Conservation (phyloP, 257 asterid genomes). For the Fraxinus pennsylvanica region DNA sequence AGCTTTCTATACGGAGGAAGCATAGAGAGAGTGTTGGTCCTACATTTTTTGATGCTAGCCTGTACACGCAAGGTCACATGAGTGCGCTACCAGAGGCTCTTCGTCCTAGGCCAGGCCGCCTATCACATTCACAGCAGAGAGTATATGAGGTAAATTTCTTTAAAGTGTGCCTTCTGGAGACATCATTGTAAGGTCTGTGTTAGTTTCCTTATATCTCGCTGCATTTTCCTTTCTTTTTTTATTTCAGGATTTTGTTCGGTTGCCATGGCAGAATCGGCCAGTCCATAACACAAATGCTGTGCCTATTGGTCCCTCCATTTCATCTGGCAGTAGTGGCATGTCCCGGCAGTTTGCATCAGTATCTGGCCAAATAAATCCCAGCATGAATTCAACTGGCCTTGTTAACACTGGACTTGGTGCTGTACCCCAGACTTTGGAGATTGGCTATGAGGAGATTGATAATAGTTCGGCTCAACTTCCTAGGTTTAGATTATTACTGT, state of each 20-base stretch:
- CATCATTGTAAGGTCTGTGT: slow-evolving; percentile 7
- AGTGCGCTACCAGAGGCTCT: slow-evolving; percentile 87
- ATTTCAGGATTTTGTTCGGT: slow-evolving; percentile 86
- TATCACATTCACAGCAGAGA: slow-evolving; percentile 90
- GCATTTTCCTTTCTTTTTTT: neutral
- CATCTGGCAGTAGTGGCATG: slow-evolving; percentile 56
- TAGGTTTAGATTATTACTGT: slow-evolving; percentile 43
- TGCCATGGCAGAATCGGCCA: slow-evolving; percentile 85
- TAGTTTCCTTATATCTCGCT: slow-evolving; percentile 13
- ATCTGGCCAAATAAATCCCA: slow-evolving; percentile 58
- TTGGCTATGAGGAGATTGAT: slow-evolving; percentile 61
- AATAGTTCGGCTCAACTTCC: slow-evolving; percentile 54
- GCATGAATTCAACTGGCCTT: slow-evolving; percentile 56
- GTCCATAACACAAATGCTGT: slow-evolving; percentile 66
- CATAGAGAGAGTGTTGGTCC: slow-evolving; percentile 83
- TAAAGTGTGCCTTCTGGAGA: slow-evolving; percentile 13
- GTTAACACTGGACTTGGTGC: slow-evolving; percentile 57
- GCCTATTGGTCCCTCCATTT: slow-evolving; percentile 66
- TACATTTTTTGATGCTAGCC: slow-evolving; percentile 63
- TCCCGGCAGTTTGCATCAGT: slow-evolving; percentile 57
- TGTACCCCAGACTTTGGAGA: slow-evolving; percentile 60
- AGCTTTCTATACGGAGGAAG: slow-evolving; percentile 68
- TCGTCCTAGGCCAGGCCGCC: slow-evolving; percentile 94
- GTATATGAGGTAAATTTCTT: slow-evolving; percentile 75
- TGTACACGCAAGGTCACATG: slow-evolving; percentile 76